A percentile compares a stretch with the other conserved stretches of the same genome.
Conservation (phyloP, 2,329 filamentous ascomycete genomes). For the Cercospora nicotianae region DNA sequence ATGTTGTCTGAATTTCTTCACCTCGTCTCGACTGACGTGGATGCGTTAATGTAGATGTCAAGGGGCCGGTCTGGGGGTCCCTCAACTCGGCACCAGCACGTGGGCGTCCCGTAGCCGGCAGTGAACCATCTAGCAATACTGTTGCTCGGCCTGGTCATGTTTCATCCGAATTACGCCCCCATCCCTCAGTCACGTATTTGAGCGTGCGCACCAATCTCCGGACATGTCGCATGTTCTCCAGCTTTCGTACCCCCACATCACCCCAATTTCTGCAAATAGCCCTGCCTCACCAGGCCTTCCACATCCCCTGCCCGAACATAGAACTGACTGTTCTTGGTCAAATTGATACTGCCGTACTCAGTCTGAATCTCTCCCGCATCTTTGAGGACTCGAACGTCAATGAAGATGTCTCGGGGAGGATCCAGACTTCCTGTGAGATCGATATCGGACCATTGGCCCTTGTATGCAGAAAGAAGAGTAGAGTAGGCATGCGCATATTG, state of each 20-base stretch:
- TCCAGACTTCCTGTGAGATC: conserved; percentile 92
- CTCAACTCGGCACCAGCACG: no score
- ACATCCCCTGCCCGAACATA: conserved; percentile 96
- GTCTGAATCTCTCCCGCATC: conserved; percentile 99
- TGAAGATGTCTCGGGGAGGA: conserved; percentile 92
- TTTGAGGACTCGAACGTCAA: conserved; percentile 92
- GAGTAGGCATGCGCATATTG: conserved; percentile 92
- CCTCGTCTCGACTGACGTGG: no score
- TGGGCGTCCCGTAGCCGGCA: no score
- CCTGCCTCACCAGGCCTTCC: conserved; percentile 88
- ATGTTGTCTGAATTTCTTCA: no score
- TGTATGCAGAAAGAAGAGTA: conserved; percentile 91
- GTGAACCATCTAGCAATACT: not conserved
- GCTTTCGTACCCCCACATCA: not conserved
- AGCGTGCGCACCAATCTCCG: not conserved
- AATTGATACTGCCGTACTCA: conserved; percentile 95
- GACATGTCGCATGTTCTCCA: not conserved
- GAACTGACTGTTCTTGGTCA: conserved; percentile 98
- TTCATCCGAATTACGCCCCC: no score
- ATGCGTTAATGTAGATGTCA: no score
- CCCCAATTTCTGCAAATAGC: conserved; percentile 76
- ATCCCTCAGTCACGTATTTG: no score
- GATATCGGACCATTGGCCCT: conserved; percentile 97
- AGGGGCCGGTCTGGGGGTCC: no score
- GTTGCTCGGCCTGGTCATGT: not conserved